Evolutionary conservation across 139 green algal genomes (phyloP).

Genomic region (Microglena sp.): DNA sequence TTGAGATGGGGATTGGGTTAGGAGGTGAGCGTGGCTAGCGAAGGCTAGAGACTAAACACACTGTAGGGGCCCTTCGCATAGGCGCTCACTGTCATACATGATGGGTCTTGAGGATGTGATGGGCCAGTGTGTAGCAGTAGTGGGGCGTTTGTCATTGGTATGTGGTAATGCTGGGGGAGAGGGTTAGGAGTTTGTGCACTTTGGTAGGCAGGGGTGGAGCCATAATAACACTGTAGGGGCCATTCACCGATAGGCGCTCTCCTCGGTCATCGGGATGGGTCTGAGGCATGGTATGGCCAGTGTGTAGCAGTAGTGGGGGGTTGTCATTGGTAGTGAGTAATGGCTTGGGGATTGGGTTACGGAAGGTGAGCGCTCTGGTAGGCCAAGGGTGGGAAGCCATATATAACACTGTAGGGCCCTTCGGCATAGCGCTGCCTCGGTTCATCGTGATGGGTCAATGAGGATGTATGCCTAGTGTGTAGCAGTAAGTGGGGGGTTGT

Average conservation of each 20-base stretch:
- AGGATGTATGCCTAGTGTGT: too few relatives aligned
- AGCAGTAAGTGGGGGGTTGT: too few relatives aligned
- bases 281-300: constrained; percentile 80
- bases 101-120: too few relatives aligned
- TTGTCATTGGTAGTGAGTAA: background rate
- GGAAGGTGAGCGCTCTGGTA: background rate
- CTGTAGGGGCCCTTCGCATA: constrained; percentile 82
- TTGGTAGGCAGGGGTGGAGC: too few relatives aligned
- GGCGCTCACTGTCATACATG: too few relatives aligned
- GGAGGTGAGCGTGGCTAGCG: background rate
- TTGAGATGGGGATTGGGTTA: background rate
- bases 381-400: background rate
- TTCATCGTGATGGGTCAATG: constrained; percentile 72
- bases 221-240: constrained; percentile 86
- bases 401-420: constrained; percentile 30
- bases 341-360: background rate
- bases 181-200: too few relatives aligned
- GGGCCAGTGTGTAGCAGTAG: too few relatives aligned
- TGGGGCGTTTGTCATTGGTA: too few relatives aligned
- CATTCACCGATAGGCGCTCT: constrained; percentile 61
- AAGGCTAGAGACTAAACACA: constrained; percentile 30
- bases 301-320: background rate
- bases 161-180: too few relatives aligned
- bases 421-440: constrained; percentile 67
- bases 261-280: constrained; percentile 85